Evolutionary conservation across 805 yeast species (phyloP), one percentile per base, ranked within the genome.

Genomic region (Starmerella cellae): DNA sequence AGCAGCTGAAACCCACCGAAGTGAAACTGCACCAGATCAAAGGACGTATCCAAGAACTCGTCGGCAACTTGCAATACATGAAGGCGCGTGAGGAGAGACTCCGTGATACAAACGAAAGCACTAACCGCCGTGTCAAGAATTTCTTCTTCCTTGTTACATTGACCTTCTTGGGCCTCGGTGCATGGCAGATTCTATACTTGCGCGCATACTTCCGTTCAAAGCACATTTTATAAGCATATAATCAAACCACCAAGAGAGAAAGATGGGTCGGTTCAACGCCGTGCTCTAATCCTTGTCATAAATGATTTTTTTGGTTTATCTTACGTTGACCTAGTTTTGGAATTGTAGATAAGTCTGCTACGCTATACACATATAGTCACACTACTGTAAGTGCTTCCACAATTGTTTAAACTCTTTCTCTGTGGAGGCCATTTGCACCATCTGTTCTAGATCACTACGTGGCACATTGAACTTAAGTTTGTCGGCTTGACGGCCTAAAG

Each of bases 91-190:
- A 91, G 65, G 88, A 79, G 63, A 75, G 83, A 63, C 71, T 91
- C 64, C 81, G 98, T 68, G 93, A 91, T 62, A 91, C 98, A 39
- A 91, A 91, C 64, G 98, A 91, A 68, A 79, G 93, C 34, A 91
- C 98, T 39, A 91, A 91, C 66, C 71, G 79, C 53, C 78, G 98
- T 60, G 95, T 88, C 45, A 79, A 84, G 66, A 77, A 79, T 66
- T 91, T 91, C 61, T 82, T 94, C 14, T 55, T 82, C 26, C 56
- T 77, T 36, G 74, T 84, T 47, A 70, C 85, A 45, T 24, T 79
- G 31, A 69, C 84, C 29, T 72, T 91, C 60, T 59, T 84, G 40
- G 74, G 75, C 21, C 74, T 91, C 55, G 95, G 96, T 38, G 77
- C 71, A 30, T 88, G 96, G 94, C 97, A 91, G 70, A 71, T 91